Percentiles rank a stretch among this genome's conserved stretches.
phyloP scores from a whole-genome alignment of 768 basidiomycete genomes.

The Agaricus sinodeliciosus region DNA sequence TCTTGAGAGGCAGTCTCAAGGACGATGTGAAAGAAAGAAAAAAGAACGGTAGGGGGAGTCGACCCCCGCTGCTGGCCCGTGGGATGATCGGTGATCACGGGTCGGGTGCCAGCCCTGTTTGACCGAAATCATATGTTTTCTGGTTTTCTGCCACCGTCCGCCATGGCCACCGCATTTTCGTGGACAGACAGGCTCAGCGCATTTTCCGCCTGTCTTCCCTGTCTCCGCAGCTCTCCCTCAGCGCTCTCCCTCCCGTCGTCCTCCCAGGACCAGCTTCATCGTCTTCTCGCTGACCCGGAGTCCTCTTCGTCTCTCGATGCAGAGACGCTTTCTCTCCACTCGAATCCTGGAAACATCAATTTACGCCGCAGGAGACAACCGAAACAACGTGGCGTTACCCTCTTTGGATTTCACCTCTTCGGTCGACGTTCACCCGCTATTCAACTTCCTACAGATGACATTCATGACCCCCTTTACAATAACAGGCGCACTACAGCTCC shows the following conservation, averaged over 20 bases:
- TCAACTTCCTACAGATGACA: constrained; percentile 49
- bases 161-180: constrained; percentile 36
- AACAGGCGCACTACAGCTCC: background rate
- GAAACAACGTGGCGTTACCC: constrained; percentile 34
- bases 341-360: constrained; percentile 34
- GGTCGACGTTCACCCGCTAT: constrained; percentile 47
- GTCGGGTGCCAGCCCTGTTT: background rate
- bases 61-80: constrained; percentile 13
- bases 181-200: constrained; percentile 58
- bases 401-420: constrained; percentile 66
- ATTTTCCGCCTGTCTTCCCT: constrained; percentile 32
- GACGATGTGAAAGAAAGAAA: too few relatives aligned
- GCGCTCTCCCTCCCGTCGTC: constrained; percentile 17
- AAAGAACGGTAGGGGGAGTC: constrained; percentile 8
- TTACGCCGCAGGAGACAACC: constrained; percentile 14
- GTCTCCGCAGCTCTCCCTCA: constrained; percentile 13
- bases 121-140: constrained; percentile 1
- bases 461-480: constrained; percentile 26
- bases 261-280: constrained; percentile 32
- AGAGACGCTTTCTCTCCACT: constrained; percentile 61
- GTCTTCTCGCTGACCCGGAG: constrained; percentile 21
- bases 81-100: background rate
- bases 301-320: constrained; percentile 38
- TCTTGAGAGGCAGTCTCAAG: too few relatives aligned
- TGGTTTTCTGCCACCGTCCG: background rate